Conservation (phyloP, 441 rosid species). For the Iberis amara region DNA sequence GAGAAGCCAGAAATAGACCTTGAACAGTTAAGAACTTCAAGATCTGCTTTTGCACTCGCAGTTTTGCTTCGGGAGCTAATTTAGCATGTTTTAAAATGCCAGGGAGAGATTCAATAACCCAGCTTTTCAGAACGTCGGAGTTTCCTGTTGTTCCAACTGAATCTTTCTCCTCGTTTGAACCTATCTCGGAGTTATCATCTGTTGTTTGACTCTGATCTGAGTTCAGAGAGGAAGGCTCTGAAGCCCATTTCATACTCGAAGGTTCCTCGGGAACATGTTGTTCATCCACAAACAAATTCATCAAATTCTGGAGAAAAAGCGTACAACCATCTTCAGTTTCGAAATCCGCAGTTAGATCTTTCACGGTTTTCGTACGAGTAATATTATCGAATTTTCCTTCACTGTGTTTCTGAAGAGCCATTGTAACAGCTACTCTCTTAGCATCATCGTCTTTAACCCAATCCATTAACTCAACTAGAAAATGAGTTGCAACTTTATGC, state of each 20-base stretch:
- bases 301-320: constrained; percentile 69
- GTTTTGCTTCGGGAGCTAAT: constrained; percentile 63
- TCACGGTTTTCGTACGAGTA: constrained; percentile 69
- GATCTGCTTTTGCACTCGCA: constrained; percentile 70
- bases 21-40: constrained; percentile 91
- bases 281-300: constrained; percentile 78
- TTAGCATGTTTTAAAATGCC: constrained; percentile 64
- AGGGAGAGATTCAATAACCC: constrained; percentile 88
- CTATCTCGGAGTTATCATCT: constrained; percentile 93
- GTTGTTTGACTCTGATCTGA: constrained; percentile 98
- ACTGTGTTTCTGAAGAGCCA: constrained; percentile 84
- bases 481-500: constrained; percentile 70
- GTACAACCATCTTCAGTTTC: constrained; percentile 74
- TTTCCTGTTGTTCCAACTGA: constrained; percentile 43
- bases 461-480: constrained; percentile 61
- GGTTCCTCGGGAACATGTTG: constrained; percentile 69
- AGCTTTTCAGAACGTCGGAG: constrained; percentile 69
- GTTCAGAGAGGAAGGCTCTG: constrained; percentile 34
- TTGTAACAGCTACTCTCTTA: constrained; percentile 68
- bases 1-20: constrained; percentile 86
- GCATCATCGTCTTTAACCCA: constrained; percentile 82
- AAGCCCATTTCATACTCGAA: constrained; percentile 37
- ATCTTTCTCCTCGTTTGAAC: constrained; percentile 76
- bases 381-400: constrained; percentile 76
- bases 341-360: constrained; percentile 69